Conservation (phyloP, 1,284 basidiomycete genomes). For the Apiotrichum gracile region DNA sequence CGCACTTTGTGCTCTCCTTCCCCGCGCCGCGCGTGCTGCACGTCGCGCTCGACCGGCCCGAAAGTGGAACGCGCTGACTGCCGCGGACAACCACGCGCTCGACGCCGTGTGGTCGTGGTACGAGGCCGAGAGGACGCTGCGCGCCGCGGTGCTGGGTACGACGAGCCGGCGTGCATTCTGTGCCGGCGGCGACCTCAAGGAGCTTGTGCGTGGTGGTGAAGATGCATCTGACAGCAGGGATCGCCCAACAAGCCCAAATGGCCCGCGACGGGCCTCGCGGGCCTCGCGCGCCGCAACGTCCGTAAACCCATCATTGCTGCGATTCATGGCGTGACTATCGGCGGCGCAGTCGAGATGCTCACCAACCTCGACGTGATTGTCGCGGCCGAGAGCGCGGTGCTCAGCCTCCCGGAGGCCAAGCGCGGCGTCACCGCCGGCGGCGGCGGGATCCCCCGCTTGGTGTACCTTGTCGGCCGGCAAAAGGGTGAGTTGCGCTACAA, state of each 20-base stretch:
- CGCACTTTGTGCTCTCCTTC: slow-evolving; percentile 4
- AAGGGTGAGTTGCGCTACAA: slow-evolving; percentile 2
- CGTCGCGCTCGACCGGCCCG: slow-evolving; percentile 13
- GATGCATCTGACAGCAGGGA: neutral
- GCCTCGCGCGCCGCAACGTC: neutral
- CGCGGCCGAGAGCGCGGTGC: slow-evolving; percentile 9
- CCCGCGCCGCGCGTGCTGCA: slow-evolving; percentile 12
- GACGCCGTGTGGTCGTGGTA: slow-evolving; percentile 11
- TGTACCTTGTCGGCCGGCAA: slow-evolving; percentile 12
- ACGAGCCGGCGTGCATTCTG: slow-evolving; percentile 9
- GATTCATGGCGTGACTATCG: slow-evolving; percentile 6
- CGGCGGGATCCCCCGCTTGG: slow-evolving; percentile 10
- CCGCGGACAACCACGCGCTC: neutral
- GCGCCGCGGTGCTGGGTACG: slow-evolving; percentile 9
- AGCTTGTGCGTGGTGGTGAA: neutral
- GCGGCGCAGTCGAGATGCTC: slow-evolving; percentile 16
- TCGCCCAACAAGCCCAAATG: no score
- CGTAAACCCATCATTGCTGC: slow-evolving; percentile 14
- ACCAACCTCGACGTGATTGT: slow-evolving; percentile 13
- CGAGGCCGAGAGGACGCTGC: slow-evolving; percentile 12
- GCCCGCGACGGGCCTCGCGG: slow-evolving; percentile 6
- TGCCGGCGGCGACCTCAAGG: slow-evolving; percentile 13
- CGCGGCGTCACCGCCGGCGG: slow-evolving; percentile 8
- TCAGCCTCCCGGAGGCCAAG: slow-evolving; percentile 12
- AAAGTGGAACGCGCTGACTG: slow-evolving; percentile 10